Conservation (phyloP, 2,329 filamentous ascomycete species). For the Didymella glomerata region DNA sequence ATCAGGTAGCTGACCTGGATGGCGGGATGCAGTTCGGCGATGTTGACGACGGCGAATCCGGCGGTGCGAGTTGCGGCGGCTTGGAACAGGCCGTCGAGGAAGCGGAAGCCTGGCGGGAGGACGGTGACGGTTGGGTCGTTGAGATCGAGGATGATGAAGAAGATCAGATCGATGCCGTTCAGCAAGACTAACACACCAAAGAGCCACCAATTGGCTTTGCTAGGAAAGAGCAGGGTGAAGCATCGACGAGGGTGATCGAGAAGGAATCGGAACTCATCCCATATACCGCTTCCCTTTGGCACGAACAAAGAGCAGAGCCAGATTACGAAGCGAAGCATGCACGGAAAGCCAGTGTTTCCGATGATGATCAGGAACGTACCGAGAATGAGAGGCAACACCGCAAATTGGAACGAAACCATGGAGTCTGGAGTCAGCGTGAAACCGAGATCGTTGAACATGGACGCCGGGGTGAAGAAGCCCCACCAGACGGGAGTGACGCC, state of each 20-base stretch:
- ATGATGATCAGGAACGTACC: slow-evolving; percentile 90
- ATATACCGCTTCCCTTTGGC: slow-evolving; percentile 72
- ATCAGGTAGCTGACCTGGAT: slow-evolving; percentile 94
- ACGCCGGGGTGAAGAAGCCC: slow-evolving; percentile 87
- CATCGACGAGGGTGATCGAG: slow-evolving; percentile 95
- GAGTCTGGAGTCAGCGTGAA: slow-evolving; percentile 92
- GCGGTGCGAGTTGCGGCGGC: slow-evolving; percentile 89
- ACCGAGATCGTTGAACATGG: slow-evolving; percentile 94
- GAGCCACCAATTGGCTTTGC: slow-evolving; percentile 92
- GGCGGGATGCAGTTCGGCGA: slow-evolving; percentile 82
- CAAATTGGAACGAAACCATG: slow-evolving; percentile 86
- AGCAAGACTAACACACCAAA: slow-evolving; percentile 84
- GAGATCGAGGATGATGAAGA: slow-evolving; percentile 92
- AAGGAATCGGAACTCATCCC: slow-evolving; percentile 90
- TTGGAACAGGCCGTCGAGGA: slow-evolving; percentile 90
- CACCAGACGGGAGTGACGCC: slow-evolving; percentile 82
- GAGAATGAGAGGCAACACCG: slow-evolving; percentile 77
- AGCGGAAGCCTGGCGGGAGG: slow-evolving; percentile 75
- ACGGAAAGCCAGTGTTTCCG: slow-evolving; percentile 93
- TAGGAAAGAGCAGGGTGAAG: slow-evolving; percentile 93
- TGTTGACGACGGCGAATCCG: slow-evolving; percentile 82
- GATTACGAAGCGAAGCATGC: slow-evolving; percentile 92
- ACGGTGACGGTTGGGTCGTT: slow-evolving; percentile 73
- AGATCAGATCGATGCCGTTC: slow-evolving; percentile 84
- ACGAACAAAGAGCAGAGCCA: slow-evolving; percentile 78